A percentile compares a stretch with the other conserved stretches of the same genome.
phyloP scores from a whole-genome alignment of 805 yeast species.

The Vanderwaltozyma verrucispora region DNA sequence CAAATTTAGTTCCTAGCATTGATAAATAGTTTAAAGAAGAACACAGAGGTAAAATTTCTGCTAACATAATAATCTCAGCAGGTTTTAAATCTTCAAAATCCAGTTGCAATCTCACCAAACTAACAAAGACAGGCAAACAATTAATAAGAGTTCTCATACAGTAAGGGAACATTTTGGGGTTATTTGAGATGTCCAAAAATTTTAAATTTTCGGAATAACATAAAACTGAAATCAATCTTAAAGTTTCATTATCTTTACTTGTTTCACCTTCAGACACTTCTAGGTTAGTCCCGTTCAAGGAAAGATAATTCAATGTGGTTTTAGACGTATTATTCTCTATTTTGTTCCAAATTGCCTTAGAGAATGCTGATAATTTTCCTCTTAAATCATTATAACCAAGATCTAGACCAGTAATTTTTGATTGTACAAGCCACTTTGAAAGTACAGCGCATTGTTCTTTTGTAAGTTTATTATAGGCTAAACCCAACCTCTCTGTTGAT shows the following conservation, averaged over 20 bases:
- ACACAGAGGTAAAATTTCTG: conserved; percentile 66
- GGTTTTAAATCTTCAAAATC: conserved; percentile 57
- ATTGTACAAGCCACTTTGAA: conserved; percentile 46
- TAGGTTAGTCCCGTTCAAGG: conserved; percentile 59
- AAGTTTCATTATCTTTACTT: conserved; percentile 23
- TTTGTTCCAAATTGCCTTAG: conserved; percentile 17
- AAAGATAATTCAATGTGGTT: conserved; percentile 36
- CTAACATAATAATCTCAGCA: conserved; percentile 47
- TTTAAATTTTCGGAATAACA: conserved; percentile 48
- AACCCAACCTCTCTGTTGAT: conserved; percentile 55
- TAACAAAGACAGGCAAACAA: conserved; percentile 61
- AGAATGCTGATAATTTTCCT: conserved; percentile 26
- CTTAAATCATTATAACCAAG: conserved; percentile 69
- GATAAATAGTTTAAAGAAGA: conserved; percentile 55
- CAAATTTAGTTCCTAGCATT: conserved; percentile 54
- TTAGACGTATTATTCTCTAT: conserved; percentile 16
- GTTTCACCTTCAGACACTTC: conserved; percentile 37
- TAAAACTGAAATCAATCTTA: conserved; percentile 35
- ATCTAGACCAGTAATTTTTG: conserved; percentile 57
- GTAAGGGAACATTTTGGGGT: conserved; percentile 57
- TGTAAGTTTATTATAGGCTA: conserved; percentile 66
- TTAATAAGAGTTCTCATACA: conserved; percentile 42
- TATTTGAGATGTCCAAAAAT: conserved; percentile 71
- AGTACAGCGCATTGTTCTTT: conserved; percentile 46
- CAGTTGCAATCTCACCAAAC: conserved; percentile 54